Evolutionary conservation across 768 basidiomycete genomes (phyloP), one percentile per base, ranked within the genome.

Genomic region (Dioszegia crocea): DNA sequence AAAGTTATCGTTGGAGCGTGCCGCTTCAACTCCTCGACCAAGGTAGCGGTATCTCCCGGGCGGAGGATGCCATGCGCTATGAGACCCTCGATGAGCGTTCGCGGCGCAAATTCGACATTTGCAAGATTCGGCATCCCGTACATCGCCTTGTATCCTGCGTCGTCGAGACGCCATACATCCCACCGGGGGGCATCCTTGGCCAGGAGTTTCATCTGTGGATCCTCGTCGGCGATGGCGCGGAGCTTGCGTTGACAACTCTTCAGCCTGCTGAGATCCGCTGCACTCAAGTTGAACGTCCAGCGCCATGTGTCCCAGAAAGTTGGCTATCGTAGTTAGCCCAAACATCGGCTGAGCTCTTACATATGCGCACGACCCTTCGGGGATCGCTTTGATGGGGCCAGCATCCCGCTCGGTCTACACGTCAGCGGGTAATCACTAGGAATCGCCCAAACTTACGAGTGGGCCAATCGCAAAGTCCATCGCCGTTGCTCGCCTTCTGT

Each of bases 31-130:
- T 65, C 63, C 4, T 54, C 24, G 1, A 65, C 16, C 10, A 71
- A 45, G 2, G 43, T 19, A 11, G 30, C 23, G 8, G 62, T 56
- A 51, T 72, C 68, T 11, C 41, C 63, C 0, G 70, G 70, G 26
- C 61, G 49, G 3, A 76, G 38, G 29, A 74, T 73, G 0, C 65
- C 68, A 56, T 73, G 70, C 2, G 68, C 69, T 19, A 76, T 68
- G 23, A 76, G 47, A 3, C 75, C 75, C 48, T 76, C 73, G 24
- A 76, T 63, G 33, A 74, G 52, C 9, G 64, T 69, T 16, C 73
- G 48, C 2, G 61, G 61, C 5, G 68, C 70, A 45, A 76, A 76
- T 9, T 51, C 53, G 26, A 65, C 57, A 10, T 19, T 17, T 4
- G 52, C 39, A 2, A 73, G 45, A 36, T 70, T 55, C 4, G 63